These are phyloP conservation scores for Trichoderma sp. DNA, from an alignment of 2,329 filamentous ascomycete species.

Conservation along the genomic window DNA sequence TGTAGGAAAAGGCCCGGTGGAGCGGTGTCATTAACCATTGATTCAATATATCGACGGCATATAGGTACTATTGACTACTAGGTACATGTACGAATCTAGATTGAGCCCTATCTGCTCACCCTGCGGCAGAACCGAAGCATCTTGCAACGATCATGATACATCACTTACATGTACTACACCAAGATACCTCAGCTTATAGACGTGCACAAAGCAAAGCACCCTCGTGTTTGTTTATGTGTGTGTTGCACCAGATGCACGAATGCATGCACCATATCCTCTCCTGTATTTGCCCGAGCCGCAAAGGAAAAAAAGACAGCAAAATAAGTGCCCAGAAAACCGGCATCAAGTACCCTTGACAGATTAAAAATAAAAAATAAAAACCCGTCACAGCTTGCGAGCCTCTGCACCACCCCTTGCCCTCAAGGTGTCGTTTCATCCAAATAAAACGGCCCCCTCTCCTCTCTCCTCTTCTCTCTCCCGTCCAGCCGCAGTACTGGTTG, in stretches of 20 bases:
- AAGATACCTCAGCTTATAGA: background rate
- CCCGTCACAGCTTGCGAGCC: background rate
- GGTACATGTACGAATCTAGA: background rate
- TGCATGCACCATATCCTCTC: background rate
- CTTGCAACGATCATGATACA: background rate
- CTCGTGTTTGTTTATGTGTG: background rate
- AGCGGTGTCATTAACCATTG: background rate
- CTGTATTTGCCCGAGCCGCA: background rate
- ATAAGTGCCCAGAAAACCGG: background rate
- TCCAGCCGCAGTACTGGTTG: background rate
- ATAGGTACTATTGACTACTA: background rate
- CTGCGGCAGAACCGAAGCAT: background rate
- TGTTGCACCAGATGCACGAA: background rate
- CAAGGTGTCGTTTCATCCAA: conserved; percentile 11
- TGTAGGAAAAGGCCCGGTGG: background rate
- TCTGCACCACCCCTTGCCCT: conserved; percentile 1
- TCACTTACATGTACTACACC: background rate
- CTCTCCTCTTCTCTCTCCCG: no score
- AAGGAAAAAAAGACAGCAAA: background rate
- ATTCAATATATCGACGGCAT: background rate
- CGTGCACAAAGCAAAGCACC: background rate
- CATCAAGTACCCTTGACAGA: background rate
- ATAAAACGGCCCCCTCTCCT: background rate
- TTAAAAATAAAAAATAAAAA: background rate
- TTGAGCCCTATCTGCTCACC: background rate